Conservation (phyloP, 768 basidiomycete genomes). For the Panellus pusillus region DNA sequence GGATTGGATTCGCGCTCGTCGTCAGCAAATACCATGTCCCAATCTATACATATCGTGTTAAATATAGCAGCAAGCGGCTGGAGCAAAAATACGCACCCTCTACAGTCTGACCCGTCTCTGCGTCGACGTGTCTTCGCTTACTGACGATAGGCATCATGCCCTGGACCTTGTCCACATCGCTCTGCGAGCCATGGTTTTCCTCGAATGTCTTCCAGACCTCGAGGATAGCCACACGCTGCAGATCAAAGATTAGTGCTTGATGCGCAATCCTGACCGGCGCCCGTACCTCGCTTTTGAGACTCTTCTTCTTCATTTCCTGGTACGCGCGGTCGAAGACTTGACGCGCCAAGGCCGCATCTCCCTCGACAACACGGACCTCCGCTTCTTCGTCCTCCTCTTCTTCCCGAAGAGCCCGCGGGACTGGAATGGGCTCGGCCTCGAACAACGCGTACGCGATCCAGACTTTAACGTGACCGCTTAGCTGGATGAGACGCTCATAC, state of each 20-base stretch:
- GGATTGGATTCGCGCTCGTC: conserved; percentile 94
- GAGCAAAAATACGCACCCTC: conserved; percentile 57
- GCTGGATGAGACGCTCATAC: conserved; percentile 82
- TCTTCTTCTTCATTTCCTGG: conserved; percentile 78
- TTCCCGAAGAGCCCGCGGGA: conserved; percentile 63
- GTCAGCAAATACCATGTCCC: conserved; percentile 94
- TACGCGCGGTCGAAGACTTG: conserved; percentile 86
- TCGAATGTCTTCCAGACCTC: conserved; percentile 97
- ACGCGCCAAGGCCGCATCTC: conserved; percentile 68
- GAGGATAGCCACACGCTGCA: conserved; percentile 84
- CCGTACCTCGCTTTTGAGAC: conserved; percentile 85
- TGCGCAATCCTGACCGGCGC: neutral
- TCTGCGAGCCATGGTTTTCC: conserved; percentile 69
- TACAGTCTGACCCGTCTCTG: conserved; percentile 80
- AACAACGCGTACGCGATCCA: conserved; percentile 96
- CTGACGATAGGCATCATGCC: conserved; percentile 92
- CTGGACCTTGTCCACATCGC: conserved; percentile 80
- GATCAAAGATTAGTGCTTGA: conserved; percentile 9
- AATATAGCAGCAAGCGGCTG: neutral
- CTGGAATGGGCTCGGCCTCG: conserved; percentile 75
- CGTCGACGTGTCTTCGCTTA: conserved; percentile 80
- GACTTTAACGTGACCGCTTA: conserved; percentile 94
- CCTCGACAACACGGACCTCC: conserved; percentile 67
- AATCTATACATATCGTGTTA: conserved; percentile 53
- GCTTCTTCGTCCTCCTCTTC: conserved; percentile 68